Evolutionary conservation across 2,329 filamentous ascomycete species (phyloP), one percentile per base, ranked within the genome.

Genomic region (Podosphaera aphanis): DNA sequence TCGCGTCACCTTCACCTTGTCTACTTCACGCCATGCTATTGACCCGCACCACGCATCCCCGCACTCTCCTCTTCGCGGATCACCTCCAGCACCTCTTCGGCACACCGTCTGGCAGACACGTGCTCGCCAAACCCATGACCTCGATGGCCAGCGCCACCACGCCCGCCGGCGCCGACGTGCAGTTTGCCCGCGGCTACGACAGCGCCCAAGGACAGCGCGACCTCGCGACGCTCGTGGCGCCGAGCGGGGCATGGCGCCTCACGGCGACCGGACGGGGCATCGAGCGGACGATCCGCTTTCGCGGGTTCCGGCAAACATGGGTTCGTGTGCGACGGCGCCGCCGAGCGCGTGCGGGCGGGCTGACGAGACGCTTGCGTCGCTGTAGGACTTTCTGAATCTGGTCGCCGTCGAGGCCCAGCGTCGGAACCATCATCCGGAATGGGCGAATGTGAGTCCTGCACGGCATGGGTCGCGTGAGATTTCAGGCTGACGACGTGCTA

Each of bases 351-450:
- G n/a, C n/a, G n/a, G n/a, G n/a, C n/a, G 5, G 11, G 8, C 18
- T 39, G 11, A 20, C 20, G 11, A 19, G 10, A 20, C 15, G 10
- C 8, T 20, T 19, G 16, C 21, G 11, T 27, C 40, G 3, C 6
- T 15, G 21, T 49, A 79, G 76, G 75, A 77, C 51, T 84, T 83
- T 61, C 83, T 83, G 78, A 79, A 76, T n/a, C 67, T 68, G 2
- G 69, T 83, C 13, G 74, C 78, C 10, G 62, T 75, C 27, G 70
- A 82, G 54, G 80, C 77, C 61, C 78, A 79, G 56, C 59, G 71
- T 33, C 68, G 70, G 55, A 79, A 74, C 53, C 79, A 84, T 57
- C 79, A 84, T 55, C 79, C 79, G 0, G 79, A 83, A 59, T 83
- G 79, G 79, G 77, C 75, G 2, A 83, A 84, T 56, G 77, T 77